Percentiles rank a stretch among this genome's conserved stretches.
Conservation (phyloP, 805 yeast genomes). For the Hanseniaspora taiwanica region DNA sequence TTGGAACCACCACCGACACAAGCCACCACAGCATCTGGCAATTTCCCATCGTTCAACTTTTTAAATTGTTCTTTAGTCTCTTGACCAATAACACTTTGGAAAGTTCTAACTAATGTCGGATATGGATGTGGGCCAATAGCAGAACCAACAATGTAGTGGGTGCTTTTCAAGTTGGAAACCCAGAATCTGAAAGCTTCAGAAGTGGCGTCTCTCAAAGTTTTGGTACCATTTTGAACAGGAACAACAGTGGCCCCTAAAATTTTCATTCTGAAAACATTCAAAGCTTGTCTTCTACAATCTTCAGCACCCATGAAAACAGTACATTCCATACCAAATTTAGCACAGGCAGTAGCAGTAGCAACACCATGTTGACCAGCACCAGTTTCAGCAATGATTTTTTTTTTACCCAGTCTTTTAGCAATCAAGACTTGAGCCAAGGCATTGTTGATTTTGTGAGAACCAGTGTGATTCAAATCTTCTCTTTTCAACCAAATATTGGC, state of each 20-base stretch:
- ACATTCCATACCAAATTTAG: conserved; percentile 85
- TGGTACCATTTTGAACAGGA: conserved; percentile 88
- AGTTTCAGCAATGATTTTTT: conserved; percentile 71
- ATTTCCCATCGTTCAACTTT: conserved; percentile 59
- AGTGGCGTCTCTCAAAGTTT: conserved; percentile 94
- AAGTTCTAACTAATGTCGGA: conserved; percentile 94
- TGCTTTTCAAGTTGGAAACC: conserved; percentile 76
- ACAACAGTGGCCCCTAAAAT: conserved; percentile 92
- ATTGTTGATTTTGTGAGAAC: conserved; percentile 77
- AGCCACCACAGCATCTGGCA: conserved; percentile 92
- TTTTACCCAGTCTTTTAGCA: conserved; percentile 69
- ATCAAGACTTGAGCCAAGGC: conserved; percentile 72
- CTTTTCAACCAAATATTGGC: conserved; percentile 95
- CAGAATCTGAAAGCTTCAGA: conserved; percentile 93
- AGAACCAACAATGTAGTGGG: conserved; percentile 94
- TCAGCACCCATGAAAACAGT: conserved; percentile 98
- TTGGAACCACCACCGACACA: conserved; percentile 99
- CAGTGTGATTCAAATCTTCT: conserved; percentile 88
- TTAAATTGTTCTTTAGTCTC: conserved; percentile 89
- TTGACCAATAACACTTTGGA: conserved; percentile 92
- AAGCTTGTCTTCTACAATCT: conserved; percentile 96
- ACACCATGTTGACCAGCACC: conserved; percentile 95
- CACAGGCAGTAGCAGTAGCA: conserved; percentile 87
- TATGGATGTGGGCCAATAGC: conserved; percentile 99
- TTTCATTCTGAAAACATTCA: conserved; percentile 95